phyloP scores from a whole-genome alignment of 352 stramenopile species.

The Achlya hypogyna region DNA sequence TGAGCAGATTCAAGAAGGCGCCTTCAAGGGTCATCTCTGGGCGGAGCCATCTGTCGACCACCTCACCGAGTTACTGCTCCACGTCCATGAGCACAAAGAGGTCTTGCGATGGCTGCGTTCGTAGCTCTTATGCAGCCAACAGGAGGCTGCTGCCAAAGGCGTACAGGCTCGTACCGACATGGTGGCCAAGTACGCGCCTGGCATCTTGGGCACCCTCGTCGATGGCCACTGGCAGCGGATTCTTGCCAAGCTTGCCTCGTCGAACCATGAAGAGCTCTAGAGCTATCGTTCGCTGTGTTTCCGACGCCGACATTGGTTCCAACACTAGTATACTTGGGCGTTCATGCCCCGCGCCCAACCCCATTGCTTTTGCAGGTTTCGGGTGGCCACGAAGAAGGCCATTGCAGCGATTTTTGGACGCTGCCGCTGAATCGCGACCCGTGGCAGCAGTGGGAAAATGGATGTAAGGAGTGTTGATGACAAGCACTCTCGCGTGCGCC shows the following conservation, averaged over 20 bases:
- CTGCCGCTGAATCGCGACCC: no score
- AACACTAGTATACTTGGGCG: no score
- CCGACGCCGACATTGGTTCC: no score
- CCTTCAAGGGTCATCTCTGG: conserved; percentile 76
- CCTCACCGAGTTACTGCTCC: conserved; percentile 52
- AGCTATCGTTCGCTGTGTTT: no score
- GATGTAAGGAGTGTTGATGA: no score
- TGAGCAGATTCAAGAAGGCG: conserved; percentile 62
- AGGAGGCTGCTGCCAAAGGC: conserved; percentile 61
- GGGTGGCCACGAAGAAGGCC: no score
- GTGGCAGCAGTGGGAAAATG: no score
- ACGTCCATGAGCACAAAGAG: conserved; percentile 48
- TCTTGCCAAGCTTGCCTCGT: conserved; percentile 16
- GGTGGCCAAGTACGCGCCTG: conserved; percentile 70
- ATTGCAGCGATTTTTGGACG: no score
- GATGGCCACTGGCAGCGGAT: conserved; percentile 55
- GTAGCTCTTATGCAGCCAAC: background rate
- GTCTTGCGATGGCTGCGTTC: conserved; percentile 20
- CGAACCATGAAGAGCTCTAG: background rate
- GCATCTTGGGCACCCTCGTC: conserved; percentile 62
- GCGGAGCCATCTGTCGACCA: conserved; percentile 73
- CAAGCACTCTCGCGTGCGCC: no score
- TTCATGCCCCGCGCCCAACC: no score
- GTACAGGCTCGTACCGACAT: conserved; percentile 67
- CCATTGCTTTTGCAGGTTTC: no score